A percentile compares a stretch with the other conserved stretches of the same genome.
Conservation (phyloP, 352 stramenopile genomes). For the Phytophthora pisi region DNA sequence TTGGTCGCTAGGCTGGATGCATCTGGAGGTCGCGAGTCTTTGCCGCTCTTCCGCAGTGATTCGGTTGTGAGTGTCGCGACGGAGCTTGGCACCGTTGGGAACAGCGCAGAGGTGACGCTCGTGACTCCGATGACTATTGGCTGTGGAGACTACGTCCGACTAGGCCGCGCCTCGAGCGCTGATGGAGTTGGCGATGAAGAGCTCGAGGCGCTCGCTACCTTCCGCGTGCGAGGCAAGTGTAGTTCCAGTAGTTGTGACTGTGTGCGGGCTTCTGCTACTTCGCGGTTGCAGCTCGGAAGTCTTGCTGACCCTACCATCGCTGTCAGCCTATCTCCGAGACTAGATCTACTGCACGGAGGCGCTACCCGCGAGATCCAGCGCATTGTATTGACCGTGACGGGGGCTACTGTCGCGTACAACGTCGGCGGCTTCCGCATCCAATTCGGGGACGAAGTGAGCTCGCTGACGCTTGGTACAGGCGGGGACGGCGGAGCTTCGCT, state of each 20-base stretch:
- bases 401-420: slow-evolving; percentile 48
- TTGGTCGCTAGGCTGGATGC: slow-evolving; percentile 40
- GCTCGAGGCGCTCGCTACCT: slow-evolving; percentile 39
- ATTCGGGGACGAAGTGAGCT: slow-evolving; percentile 91
- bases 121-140: slow-evolving; percentile 41
- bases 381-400: slow-evolving; percentile 50
- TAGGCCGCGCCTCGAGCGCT: slow-evolving; percentile 46
- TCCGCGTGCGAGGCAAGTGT: slow-evolving; percentile 74
- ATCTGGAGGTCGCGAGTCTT: slow-evolving; percentile 41
- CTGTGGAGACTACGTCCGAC: slow-evolving; percentile 73
- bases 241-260: slow-evolving; percentile 52
- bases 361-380: slow-evolving; percentile 75
- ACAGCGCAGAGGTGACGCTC: slow-evolving; percentile 43
- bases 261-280: slow-evolving; percentile 19
- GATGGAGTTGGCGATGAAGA: slow-evolving; percentile 20
- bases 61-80: slow-evolving; percentile 49
- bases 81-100: slow-evolving; percentile 42
- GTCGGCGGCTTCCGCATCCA: slow-evolving; percentile 88
- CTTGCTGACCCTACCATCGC: slow-evolving; percentile 42
- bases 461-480: slow-evolving; percentile 69
- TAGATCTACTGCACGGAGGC: slow-evolving; percentile 39
- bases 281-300: slow-evolving; percentile 51
- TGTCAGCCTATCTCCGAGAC: slow-evolving; percentile 50
- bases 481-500: slow-evolving; percentile 70
- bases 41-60: slow-evolving; percentile 67